A percentile compares a stretch with the other conserved stretches of the same genome.
Evolutionary conservation across 23 red algal genomes (phyloP).

Genomic region (Gracilaria gracilis): DNA sequence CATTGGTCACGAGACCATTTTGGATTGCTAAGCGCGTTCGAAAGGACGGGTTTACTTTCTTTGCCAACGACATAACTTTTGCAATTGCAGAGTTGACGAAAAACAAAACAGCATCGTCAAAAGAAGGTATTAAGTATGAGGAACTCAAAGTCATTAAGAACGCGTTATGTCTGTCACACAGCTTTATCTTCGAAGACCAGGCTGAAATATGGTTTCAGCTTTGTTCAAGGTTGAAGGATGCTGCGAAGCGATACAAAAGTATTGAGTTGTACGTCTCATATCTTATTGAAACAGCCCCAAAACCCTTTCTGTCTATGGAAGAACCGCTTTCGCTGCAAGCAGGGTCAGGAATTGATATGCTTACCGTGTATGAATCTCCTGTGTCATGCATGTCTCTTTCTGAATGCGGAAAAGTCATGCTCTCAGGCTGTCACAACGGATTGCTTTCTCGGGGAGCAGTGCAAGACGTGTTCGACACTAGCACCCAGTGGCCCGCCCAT

Average conservation of each 20-base stretch:
- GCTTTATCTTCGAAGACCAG: not conserved
- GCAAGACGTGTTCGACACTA: not conserved
- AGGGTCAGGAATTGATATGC: not conserved
- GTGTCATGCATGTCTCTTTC: not conserved
- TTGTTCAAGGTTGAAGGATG: not conserved
- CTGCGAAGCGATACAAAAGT: not conserved
- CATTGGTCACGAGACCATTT: not conserved
- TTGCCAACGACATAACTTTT: not conserved
- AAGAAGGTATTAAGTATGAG: not conserved
- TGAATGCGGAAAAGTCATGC: not conserved
- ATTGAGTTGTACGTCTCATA: not conserved
- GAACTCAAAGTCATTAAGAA: not conserved
- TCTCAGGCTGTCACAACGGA: not conserved
- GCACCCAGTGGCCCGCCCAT: not conserved
- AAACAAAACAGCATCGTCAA: not conserved
- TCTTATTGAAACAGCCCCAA: not conserved
- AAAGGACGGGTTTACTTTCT: not conserved
- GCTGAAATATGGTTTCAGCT: constrained; percentile 15
- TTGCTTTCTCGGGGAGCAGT: not conserved
- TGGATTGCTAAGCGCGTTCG: not conserved
- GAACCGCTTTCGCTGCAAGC: not conserved
- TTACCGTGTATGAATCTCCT: not conserved
- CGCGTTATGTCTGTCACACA: not conserved
- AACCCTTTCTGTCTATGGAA: not conserved
- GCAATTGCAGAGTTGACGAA: not conserved